Evolutionary conservation across 2,329 filamentous ascomycete genomes (phyloP).

Genomic region (Aureobasidium uvarum): DNA sequence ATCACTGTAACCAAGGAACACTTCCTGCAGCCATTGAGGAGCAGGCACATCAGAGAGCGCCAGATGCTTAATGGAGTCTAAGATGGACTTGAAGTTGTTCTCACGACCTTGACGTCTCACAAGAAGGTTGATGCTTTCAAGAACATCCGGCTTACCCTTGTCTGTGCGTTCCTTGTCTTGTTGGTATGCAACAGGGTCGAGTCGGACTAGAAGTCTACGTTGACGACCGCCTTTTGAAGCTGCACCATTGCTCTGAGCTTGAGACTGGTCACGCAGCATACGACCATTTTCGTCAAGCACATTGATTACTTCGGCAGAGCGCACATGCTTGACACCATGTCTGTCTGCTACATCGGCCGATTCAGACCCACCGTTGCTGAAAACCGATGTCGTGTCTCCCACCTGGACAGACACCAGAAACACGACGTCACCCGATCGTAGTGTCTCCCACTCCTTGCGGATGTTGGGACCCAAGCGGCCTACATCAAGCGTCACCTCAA

Average conservation of each 20-base stretch:
- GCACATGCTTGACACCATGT: slow-evolving; percentile 64
- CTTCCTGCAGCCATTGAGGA: slow-evolving; percentile 90
- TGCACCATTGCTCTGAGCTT: slow-evolving; percentile 62
- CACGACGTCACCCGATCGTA: slow-evolving; percentile 83
- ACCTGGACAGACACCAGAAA: slow-evolving; percentile 79
- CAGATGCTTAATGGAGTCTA: slow-evolving; percentile 86
- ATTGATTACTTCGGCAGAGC: slow-evolving; percentile 82
- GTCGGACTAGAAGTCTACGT: slow-evolving; percentile 72
- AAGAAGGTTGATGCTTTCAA: slow-evolving; percentile 80
- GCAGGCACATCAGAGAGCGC: slow-evolving; percentile 81
- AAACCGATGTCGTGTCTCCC: slow-evolving; percentile 49
- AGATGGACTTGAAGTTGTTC: slow-evolving; percentile 94
- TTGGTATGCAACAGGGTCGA: slow-evolving; percentile 77
- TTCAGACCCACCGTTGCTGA: slow-evolving; percentile 56
- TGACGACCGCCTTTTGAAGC: slow-evolving; percentile 54
- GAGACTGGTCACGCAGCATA: slow-evolving; percentile 56
- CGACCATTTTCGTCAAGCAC: slow-evolving; percentile 82
- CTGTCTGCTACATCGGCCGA: slow-evolving; percentile 51
- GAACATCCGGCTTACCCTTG: slow-evolving; percentile 72
- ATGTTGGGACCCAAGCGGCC: slow-evolving; percentile 72
- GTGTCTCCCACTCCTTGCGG: slow-evolving; percentile 82
- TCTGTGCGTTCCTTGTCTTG: slow-evolving; percentile 66
- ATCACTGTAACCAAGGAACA: slow-evolving; percentile 96
- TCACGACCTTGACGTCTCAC: slow-evolving; percentile 80
- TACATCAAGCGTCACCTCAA: slow-evolving; percentile 82